Percentiles rank a stretch among this genome's conserved stretches.
Conservation (phyloP, 306 rosid species). For the Medicago lupulina region DNA sequence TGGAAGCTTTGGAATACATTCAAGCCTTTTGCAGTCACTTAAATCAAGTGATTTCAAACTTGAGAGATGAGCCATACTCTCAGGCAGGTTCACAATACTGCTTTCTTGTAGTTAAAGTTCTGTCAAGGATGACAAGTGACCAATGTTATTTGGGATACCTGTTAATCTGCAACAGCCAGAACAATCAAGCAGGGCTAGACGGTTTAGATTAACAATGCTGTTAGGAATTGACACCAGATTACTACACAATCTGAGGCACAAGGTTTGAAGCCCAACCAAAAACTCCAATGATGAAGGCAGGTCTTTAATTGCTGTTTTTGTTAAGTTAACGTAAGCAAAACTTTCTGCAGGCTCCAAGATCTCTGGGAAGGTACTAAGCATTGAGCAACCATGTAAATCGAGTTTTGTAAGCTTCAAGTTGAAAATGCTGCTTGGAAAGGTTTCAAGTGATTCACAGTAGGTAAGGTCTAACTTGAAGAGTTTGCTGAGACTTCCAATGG, state of each 20-base stretch:
- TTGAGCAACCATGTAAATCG: not conserved
- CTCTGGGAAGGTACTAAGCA: conserved; percentile 26
- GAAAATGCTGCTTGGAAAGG: not conserved
- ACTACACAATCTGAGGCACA: not conserved
- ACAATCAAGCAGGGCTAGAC: conserved; percentile 19
- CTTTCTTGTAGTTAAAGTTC: conserved; percentile 23
- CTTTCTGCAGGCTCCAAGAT: conserved; percentile 29
- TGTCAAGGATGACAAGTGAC: conserved; percentile 12
- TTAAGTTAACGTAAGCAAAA: not conserved
- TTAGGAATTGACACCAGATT: conserved; percentile 33
- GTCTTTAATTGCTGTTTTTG: conserved; percentile 18
- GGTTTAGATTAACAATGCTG: conserved; percentile 9
- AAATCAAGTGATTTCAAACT: conserved; percentile 28
- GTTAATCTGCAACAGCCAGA: not conserved
- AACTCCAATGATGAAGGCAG: conserved; percentile 28
- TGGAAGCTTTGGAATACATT: conserved; percentile 37
- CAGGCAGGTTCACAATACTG: conserved; percentile 34
- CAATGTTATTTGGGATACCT: conserved; percentile 14
- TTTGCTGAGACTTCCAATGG: not conserved
- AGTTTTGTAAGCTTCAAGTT: not conserved
- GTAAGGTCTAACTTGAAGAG: not conserved
- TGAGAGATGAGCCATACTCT: not conserved
- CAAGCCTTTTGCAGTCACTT: conserved; percentile 35
- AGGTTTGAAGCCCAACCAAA: conserved; percentile 13
- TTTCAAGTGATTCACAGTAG: not conserved